phyloP scores from a whole-genome alignment of 2,329 filamentous ascomycete genomes.

The Paecilomyces dactylethromorphus region DNA sequence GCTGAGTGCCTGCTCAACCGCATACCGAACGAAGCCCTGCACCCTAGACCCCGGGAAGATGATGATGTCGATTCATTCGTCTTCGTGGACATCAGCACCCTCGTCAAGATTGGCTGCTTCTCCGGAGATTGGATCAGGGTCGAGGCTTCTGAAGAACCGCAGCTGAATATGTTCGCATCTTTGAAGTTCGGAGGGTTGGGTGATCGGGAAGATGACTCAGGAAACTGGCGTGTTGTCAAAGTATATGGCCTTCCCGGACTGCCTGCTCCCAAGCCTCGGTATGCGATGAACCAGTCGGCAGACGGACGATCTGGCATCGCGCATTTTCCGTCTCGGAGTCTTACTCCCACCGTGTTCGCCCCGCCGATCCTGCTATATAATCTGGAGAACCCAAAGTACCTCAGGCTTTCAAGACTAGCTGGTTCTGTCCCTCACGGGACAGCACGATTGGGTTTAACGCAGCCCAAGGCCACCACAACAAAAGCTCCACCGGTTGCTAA shows the following conservation, averaged over 20 bases:
- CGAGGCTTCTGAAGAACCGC: constrained; percentile 67
- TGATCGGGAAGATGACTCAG: constrained; percentile 48
- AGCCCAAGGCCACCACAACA: constrained; percentile 37
- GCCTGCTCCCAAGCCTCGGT: constrained; percentile 48
- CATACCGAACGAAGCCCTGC: constrained; percentile 71
- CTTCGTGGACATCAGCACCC: constrained; percentile 79
- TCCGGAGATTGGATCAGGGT: constrained; percentile 94
- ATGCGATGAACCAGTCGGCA: constrained; percentile 46
- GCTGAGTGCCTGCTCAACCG: constrained; percentile 66
- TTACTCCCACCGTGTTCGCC: constrained; percentile 62
- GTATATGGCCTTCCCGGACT: constrained; percentile 78
- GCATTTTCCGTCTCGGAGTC: constrained; percentile 36
- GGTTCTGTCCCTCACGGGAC: constrained; percentile 33
- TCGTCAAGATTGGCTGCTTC: constrained; percentile 90
- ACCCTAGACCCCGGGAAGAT: constrained; percentile 75
- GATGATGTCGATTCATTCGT: constrained; percentile 83
- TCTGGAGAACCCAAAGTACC: constrained; percentile 67
- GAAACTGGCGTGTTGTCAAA: constrained; percentile 76
- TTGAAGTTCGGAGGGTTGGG: constrained; percentile 50
- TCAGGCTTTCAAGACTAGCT: constrained; percentile 63
- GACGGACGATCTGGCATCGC: constrained; percentile 51
- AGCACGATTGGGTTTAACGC: constrained; percentile 54
- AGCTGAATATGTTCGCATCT: constrained; percentile 52
- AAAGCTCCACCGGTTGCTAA: constrained; percentile 55
- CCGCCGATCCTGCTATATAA: constrained; percentile 87